phyloP scores from a whole-genome alignment of 2,329 filamentous ascomycete species.

The Aspergillus clavatus region DNA sequence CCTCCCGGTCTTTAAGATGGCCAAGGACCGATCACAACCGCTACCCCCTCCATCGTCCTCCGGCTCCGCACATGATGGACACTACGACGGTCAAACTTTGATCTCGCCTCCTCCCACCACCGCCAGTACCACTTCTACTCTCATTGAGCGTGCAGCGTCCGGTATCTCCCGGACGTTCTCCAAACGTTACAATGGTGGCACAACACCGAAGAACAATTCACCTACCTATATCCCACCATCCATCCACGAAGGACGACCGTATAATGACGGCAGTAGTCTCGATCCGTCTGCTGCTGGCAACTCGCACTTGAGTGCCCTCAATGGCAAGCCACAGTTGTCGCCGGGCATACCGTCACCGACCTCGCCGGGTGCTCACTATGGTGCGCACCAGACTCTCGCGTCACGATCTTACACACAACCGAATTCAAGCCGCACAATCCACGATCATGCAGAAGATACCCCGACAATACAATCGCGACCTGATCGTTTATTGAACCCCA shows the following conservation, averaged over 20 bases:
- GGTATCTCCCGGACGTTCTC: slow-evolving; percentile 69
- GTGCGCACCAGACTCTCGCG: slow-evolving; percentile 38
- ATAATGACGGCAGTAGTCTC: slow-evolving; percentile 47
- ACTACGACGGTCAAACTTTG: slow-evolving; percentile 38
- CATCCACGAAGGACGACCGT: slow-evolving; percentile 62
- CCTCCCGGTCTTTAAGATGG: slow-evolving; percentile 80
- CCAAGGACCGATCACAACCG: slow-evolving; percentile 87
- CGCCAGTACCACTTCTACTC: too few species aligned
- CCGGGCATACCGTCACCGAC: slow-evolving; percentile 47
- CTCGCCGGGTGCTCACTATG: slow-evolving; percentile 37
- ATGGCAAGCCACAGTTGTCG: slow-evolving; percentile 54
- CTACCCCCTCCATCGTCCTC: slow-evolving; percentile 56
- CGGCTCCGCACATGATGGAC: slow-evolving; percentile 17
- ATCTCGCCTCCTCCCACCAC: slow-evolving; percentile 28
- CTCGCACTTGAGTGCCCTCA: slow-evolving; percentile 65
- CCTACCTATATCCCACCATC: slow-evolving; percentile 65
- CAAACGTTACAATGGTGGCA: slow-evolving; percentile 64
- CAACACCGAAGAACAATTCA: slow-evolving; percentile 69
- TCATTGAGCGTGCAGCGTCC: slow-evolving; percentile 42
- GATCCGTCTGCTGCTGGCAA: slow-evolving; percentile 67
- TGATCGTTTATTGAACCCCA: slow-evolving; percentile 32
- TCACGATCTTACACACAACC: slow-evolving; percentile 42
- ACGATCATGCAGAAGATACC: slow-evolving; percentile 39
- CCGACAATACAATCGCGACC: slow-evolving; percentile 25
- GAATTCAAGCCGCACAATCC: slow-evolving; percentile 25